These are phyloP conservation scores for Aspergillus coremiiformis DNA, from an alignment of 495 filamentous ascomycete genomes.

Conservation along the genomic window DNA sequence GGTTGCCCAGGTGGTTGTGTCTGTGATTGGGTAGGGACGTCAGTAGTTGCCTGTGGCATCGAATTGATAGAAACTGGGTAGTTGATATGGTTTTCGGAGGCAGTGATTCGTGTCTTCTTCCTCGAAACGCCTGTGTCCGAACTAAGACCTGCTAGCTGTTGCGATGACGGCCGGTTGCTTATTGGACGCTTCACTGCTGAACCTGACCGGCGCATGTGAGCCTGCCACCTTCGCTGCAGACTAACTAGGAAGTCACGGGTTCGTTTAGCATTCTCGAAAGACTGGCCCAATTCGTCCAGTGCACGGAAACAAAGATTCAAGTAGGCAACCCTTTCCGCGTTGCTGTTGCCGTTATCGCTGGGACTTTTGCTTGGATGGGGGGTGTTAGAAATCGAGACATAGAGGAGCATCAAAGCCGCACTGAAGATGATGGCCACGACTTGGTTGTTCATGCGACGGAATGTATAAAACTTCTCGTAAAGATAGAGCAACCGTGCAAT, in stretches of 20 bases:
- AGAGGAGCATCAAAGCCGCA: conserved; percentile 42
- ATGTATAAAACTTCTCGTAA: conserved; percentile 44
- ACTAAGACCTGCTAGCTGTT: conserved; percentile 1
- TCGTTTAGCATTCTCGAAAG: conserved; percentile 41
- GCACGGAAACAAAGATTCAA: conserved; percentile 44
- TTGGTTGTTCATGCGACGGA: conserved; percentile 46
- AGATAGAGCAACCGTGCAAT: conserved; percentile 39
- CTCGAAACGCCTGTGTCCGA: conserved; percentile 13
- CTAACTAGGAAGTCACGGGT: conserved; percentile 40
- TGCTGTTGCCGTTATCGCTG: conserved; percentile 20
- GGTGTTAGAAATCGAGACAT: conserved; percentile 38
- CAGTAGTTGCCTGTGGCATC: neutral
- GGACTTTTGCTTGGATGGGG: conserved; percentile 18
- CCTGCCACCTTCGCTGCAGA: conserved; percentile 41
- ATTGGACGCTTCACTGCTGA: conserved; percentile 30
- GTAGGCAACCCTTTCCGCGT: conserved; percentile 38
- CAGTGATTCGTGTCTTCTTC: conserved; percentile 26
- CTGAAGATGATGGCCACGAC: conserved; percentile 46
- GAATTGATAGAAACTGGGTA: conserved; percentile 2
- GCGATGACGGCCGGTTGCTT: conserved; percentile 15
- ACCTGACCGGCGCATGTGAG: conserved; percentile 38
- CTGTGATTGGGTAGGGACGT: conserved; percentile 4
- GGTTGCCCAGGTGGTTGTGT: conserved; percentile 1
- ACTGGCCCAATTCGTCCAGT: conserved; percentile 40
- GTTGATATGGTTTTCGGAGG: neutral